Percentiles rank a stretch among this genome's conserved stretches.
These are phyloP conservation scores for Acanthamoeba royreba DNA, from an alignment of 208 protist genomes.

Conservation along the genomic window DNA sequence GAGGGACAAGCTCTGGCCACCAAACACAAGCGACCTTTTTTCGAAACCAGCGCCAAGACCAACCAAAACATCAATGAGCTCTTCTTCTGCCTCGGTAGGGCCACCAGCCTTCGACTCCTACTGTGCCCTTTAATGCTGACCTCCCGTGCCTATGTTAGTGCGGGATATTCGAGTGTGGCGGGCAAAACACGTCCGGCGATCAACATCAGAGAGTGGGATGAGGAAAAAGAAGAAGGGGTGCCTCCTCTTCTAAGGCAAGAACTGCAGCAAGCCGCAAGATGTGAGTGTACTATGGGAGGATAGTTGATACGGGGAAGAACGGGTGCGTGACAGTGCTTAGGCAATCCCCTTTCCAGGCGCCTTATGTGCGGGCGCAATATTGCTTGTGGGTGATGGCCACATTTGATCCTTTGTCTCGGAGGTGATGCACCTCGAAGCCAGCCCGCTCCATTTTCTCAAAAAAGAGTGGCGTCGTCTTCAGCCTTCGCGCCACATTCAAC, in stretches of 20 bases:
- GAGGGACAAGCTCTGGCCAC: slow-evolving; percentile 50
- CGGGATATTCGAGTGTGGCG: neutral
- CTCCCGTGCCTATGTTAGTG: neutral
- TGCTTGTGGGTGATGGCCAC: slow-evolving; percentile 8
- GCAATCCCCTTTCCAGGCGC: no score
- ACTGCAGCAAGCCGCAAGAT: no score
- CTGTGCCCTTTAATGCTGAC: neutral
- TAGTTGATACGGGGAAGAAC: no score
- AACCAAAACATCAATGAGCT: slow-evolving; percentile 55
- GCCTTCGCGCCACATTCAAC: neutral
- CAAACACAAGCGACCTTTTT: slow-evolving; percentile 5
- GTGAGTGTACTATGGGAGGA: no score
- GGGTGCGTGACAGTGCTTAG: no score
- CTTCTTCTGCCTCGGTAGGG: slow-evolving; percentile 47
- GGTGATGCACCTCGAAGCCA: slow-evolving; percentile 11
- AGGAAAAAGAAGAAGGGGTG: neutral
- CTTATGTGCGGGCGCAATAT: neutral
- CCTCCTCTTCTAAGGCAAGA: neutral
- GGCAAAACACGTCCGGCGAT: no score
- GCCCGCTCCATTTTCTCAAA: neutral
- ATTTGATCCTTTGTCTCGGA: neutral
- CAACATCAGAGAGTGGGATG: no score
- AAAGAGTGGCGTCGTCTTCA: neutral
- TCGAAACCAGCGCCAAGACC: slow-evolving; percentile 66
- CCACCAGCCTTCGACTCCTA: neutral